Base-by-base conservation (phyloP, 176 grass and related monocot species). In the Lolium perenne region DNA sequence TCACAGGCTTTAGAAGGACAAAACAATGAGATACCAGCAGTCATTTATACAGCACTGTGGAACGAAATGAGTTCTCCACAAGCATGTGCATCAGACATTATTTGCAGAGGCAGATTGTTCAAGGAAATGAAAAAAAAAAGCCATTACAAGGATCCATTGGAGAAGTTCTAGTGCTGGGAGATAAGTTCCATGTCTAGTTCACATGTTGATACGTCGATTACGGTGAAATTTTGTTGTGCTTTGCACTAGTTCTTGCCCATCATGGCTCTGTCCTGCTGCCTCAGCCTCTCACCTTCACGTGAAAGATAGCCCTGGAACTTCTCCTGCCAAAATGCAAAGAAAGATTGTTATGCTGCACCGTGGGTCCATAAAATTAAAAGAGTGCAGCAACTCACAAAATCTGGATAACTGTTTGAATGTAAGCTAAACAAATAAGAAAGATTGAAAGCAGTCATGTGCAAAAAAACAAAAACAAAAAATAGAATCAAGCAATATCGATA, bases 231-330 rank as follows among this genome's bases (percentile, higher is more conserved):
- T 29, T 8, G 13, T 8, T 29, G 51, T 21, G 12, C 51, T 58
- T 66, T 53, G 60, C 38, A 35, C 40, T 87, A 80, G 68, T 87
- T 76, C 45, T 84, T 82, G 56, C 64, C 77, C 56, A 92, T 87
- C 0, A 79, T 63, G 6, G 80, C 80, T 51, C 80, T 83, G 79
- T 94, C 89, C 80, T 94, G 76, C 46, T 92, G 87, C 81, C 87
- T 86, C 13, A 92, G 84, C 60, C 57, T 94, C 76, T 92, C 87
- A 0, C 92, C 92, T 78, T 92, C 92, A 0, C 84, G 75, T 56
- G 74, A 66, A 58, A 94, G 81, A 48, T 89, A 91, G 8, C 77
- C 62, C 23, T 89, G 43, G 61, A 94, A 91, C 47, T 87, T 94
- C 74, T 92, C 89, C 92, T 89, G 71, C 25, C 38, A 84, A 80